A percentile compares a stretch with the other conserved stretches of the same genome.
phyloP scores from a whole-genome alignment of 352 stramenopile genomes.

The Phytophthora lateralis region DNA sequence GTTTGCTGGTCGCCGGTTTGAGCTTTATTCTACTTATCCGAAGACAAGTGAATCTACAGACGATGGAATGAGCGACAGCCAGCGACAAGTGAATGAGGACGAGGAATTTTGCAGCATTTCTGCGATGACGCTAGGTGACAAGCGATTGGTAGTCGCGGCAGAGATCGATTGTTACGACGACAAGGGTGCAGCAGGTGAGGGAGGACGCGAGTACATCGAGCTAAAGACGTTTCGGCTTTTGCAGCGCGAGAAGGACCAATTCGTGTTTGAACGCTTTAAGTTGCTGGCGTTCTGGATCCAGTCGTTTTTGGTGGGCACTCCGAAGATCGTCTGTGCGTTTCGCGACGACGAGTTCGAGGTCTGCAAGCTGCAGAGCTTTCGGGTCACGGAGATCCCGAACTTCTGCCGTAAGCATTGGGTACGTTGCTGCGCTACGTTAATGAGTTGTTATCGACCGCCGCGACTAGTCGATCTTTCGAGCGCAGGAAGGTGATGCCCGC shows the following conservation, averaged over 20 bases:
- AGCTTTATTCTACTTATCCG: slow-evolving; percentile 55
- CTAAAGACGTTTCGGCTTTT: slow-evolving; percentile 76
- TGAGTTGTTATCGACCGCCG: not conserved
- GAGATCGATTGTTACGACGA: slow-evolving; percentile 72
- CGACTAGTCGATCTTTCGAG: slow-evolving; percentile 22
- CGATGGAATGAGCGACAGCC: not conserved
- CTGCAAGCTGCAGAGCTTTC: slow-evolving; percentile 69
- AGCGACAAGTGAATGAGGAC: slow-evolving; percentile 55
- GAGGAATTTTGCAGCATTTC: slow-evolving; percentile 81
- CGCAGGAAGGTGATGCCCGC: slow-evolving; percentile 6
- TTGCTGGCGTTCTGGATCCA: slow-evolving; percentile 87
- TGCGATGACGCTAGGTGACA: slow-evolving; percentile 53
- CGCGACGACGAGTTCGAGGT: slow-evolving; percentile 66
- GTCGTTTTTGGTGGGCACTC: slow-evolving; percentile 76
- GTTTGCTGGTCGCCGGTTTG: slow-evolving; percentile 79
- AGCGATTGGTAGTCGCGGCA: slow-evolving; percentile 57
- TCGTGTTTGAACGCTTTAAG: slow-evolving; percentile 82
- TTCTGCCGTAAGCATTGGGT: slow-evolving; percentile 82
- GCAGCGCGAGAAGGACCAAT: slow-evolving; percentile 64
- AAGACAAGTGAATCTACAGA: slow-evolving; percentile 1
- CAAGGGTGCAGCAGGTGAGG: slow-evolving; percentile 1
- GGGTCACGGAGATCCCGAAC: slow-evolving; percentile 60
- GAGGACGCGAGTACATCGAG: slow-evolving; percentile 54
- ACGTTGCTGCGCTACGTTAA: slow-evolving; percentile 17
- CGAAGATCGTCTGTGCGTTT: slow-evolving; percentile 77